phyloP scores from a whole-genome alignment of 441 rosid genomes.

The Lagerstroemia fauriei region DNA sequence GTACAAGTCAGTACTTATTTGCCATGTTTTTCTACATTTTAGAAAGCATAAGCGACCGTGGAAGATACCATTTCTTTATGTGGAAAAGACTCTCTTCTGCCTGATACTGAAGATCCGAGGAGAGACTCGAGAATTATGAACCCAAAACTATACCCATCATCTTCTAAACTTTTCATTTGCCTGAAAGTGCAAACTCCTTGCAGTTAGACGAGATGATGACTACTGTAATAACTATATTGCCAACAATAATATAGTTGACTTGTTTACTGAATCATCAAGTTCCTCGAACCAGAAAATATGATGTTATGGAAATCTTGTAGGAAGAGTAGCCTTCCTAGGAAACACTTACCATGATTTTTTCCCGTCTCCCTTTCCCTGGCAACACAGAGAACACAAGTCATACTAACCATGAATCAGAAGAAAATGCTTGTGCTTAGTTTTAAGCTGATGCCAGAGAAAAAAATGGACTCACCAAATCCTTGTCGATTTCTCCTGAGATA shows the following conservation, averaged over 20 bases:
- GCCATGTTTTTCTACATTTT: neutral
- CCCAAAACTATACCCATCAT: constrained; percentile 57
- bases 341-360: constrained; percentile 39
- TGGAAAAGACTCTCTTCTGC: constrained; percentile 36
- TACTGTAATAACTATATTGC: neutral
- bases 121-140: constrained; percentile 50
- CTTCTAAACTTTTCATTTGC: constrained; percentile 49
- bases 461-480: constrained; percentile 43
- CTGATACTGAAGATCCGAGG: constrained; percentile 37
- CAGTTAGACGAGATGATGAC: neutral
- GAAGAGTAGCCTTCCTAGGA: neutral
- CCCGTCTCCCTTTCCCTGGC: constrained; percentile 42
- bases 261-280: neutral
- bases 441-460: neutral
- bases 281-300: neutral
- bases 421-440: neutral
- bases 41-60: neutral
- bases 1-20: neutral
- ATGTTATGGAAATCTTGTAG: neutral
- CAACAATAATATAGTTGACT: neutral
- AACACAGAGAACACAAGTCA: constrained; percentile 22
- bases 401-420: neutral
- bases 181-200: constrained; percentile 32
- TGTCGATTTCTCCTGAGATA: constrained; percentile 56
- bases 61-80: constrained; percentile 43